A percentile compares a stretch with the other conserved stretches of the same genome.
These are phyloP conservation scores for Coniosporium apollinis DNA, from an alignment of 495 filamentous ascomycete species.

Conservation along the genomic window DNA sequence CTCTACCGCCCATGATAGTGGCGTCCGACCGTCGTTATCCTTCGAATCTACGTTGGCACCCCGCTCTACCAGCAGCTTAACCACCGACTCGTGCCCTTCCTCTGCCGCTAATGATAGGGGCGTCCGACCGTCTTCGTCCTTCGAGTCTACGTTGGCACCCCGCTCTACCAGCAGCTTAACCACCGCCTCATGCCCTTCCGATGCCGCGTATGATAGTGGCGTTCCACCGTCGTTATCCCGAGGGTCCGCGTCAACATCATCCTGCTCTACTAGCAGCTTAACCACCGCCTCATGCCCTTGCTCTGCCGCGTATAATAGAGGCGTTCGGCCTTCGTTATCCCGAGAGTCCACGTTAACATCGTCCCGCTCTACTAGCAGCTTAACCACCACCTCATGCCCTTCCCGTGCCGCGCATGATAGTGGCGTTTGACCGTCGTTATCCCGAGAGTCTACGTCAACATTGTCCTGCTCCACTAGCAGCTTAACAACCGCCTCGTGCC, in stretches of 20 bases:
- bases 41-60: constrained; percentile 3
- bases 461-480: constrained; percentile 2
- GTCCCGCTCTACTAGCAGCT: neutral
- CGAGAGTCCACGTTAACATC: neutral
- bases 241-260: constrained; percentile 1
- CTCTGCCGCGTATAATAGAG: constrained; percentile 5
- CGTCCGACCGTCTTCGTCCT: constrained; percentile 11
- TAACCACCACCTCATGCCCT: constrained; percentile 4
- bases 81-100: constrained; percentile 13
- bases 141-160: constrained; percentile 11
- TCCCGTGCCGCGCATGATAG: neutral
- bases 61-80: constrained; percentile 13
- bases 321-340: constrained; percentile 1
- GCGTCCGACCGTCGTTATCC: neutral
- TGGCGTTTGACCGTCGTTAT: constrained; percentile 2
- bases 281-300: constrained; percentile 2
- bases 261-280: neutral
- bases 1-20: constrained; percentile 1
- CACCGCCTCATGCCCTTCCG: neutral
- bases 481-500: constrained; percentile 3
- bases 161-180: neutral
- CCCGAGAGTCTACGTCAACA: constrained; percentile 2
- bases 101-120: constrained; percentile 15
- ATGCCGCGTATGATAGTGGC: neutral
- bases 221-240: neutral